These are phyloP conservation scores for Penicillium bialowiezense DNA, from an alignment of 495 filamentous ascomycete genomes.

Conservation along the genomic window DNA sequence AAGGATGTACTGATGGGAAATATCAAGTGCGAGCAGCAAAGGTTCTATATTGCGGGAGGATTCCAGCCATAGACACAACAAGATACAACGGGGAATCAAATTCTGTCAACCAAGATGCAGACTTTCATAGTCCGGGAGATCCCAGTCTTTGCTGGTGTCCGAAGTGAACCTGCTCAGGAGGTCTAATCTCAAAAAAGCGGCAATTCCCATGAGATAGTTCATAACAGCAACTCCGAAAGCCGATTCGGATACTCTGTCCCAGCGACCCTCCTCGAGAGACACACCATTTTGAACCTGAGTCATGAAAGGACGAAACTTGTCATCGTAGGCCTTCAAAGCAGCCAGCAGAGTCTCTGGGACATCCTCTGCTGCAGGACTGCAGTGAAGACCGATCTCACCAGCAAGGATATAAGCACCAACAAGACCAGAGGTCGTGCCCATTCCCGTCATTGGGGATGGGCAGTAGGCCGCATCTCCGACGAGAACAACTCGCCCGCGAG, in stretches of 20 bases:
- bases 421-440: slow-evolving; percentile 46
- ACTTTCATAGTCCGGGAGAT: slow-evolving; percentile 41
- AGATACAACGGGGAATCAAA: no score
- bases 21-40: no score
- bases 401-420: slow-evolving; percentile 53
- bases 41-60: no score
- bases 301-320: slow-evolving; percentile 41
- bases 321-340: slow-evolving; percentile 43
- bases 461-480: slow-evolving; percentile 58
- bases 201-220: slow-evolving; percentile 26
- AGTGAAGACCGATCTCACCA: slow-evolving; percentile 44
- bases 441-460: slow-evolving; percentile 44
- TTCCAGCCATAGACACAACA: no score
- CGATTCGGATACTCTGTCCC: slow-evolving; percentile 24
- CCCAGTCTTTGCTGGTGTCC: slow-evolving; percentile 37
- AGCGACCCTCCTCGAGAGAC: slow-evolving; percentile 9
- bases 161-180: slow-evolving; percentile 28
- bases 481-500: slow-evolving; percentile 42
- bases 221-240: slow-evolving; percentile 25
- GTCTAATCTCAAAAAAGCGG: slow-evolving; percentile 33
- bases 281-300: slow-evolving; percentile 32
- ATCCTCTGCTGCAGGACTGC: slow-evolving; percentile 8
- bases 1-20: no score
- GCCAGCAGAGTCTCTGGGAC: no score
- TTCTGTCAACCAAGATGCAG: no score